Conservation (phyloP, 768 basidiomycete genomes). For the Cystofilobasidium macerans region DNA sequence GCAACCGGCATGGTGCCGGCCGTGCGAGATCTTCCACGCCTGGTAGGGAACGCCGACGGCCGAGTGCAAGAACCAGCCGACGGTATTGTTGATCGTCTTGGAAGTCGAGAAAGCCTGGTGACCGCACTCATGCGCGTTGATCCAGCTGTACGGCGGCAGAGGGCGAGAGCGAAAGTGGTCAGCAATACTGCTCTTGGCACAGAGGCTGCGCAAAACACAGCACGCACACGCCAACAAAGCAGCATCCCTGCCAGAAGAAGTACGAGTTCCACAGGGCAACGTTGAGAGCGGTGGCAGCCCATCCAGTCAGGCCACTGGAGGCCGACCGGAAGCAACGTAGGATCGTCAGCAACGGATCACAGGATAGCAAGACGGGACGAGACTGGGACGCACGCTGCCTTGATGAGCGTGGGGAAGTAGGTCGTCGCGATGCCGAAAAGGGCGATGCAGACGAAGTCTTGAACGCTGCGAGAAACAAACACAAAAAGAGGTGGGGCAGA, state of each 20-base stretch:
- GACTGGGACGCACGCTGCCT: slow-evolving; percentile 32
- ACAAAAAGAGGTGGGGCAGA: slow-evolving; percentile 41
- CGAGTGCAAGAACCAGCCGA: slow-evolving; percentile 87
- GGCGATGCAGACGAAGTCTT: neutral
- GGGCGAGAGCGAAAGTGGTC: slow-evolving; percentile 41
- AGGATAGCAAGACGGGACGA: neutral
- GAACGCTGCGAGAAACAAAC: slow-evolving; percentile 37
- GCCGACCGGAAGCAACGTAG: no score
- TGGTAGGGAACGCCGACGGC: slow-evolving; percentile 75
- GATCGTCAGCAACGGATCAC: neutral
- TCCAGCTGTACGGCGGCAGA: no score
- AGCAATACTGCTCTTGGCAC: no score
- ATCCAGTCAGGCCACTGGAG: slow-evolving; percentile 38
- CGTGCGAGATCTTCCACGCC: slow-evolving; percentile 89
- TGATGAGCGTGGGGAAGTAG: slow-evolving; percentile 51
- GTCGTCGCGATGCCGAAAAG: slow-evolving; percentile 51
- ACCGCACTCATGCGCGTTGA: slow-evolving; percentile 86
- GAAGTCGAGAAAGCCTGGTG: slow-evolving; percentile 77
- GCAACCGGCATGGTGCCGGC: slow-evolving; percentile 88
- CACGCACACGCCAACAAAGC: neutral
- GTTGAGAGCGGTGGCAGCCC: slow-evolving; percentile 47
- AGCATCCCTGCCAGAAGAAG: slow-evolving; percentile 3
- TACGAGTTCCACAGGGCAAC: slow-evolving; percentile 63
- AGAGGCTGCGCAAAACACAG: no score
- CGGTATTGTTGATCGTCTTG: slow-evolving; percentile 66